These are phyloP conservation scores for Guyanaporus albipodus DNA, from an alignment of 768 basidiomycete genomes.

Conservation along the genomic window DNA sequence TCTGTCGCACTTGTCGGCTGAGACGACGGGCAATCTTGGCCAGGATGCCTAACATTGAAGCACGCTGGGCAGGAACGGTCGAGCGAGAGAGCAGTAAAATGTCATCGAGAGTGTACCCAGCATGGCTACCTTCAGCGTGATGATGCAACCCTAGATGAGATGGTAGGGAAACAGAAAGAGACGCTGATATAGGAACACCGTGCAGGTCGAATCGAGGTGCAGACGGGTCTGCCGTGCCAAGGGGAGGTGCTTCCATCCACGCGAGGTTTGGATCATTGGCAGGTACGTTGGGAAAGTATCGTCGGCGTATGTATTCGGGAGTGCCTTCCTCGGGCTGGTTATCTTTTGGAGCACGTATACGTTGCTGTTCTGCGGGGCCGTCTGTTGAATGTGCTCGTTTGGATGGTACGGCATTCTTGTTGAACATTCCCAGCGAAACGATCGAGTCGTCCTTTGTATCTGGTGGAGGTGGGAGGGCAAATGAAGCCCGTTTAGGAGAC, in stretches of 20 bases:
- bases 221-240: slow-evolving; percentile 16
- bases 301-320: slow-evolving; percentile 77
- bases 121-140: slow-evolving; percentile 70
- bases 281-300: slow-evolving; percentile 74
- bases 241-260: slow-evolving; percentile 57
- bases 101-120: slow-evolving; percentile 88
- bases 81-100: slow-evolving; percentile 76
- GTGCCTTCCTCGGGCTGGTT: slow-evolving; percentile 60
- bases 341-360: background rate
- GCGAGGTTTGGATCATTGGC: slow-evolving; percentile 68
- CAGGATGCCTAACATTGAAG: slow-evolving; percentile 74
- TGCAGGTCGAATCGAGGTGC: slow-evolving; percentile 70
- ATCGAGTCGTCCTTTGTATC: slow-evolving; percentile 24
- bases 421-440: slow-evolving; percentile 41
- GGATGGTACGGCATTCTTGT: slow-evolving; percentile 8
- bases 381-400: slow-evolving; percentile 8
- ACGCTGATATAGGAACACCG: slow-evolving; percentile 60
- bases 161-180: slow-evolving; percentile 56
- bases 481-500: slow-evolving; percentile 56
- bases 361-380: background rate
- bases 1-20: slow-evolving; percentile 13
- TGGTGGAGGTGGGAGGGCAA: slow-evolving; percentile 51
- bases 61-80: slow-evolving; percentile 78
- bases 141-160: slow-evolving; percentile 89
- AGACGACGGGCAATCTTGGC: slow-evolving; percentile 48